Evolutionary conservation across 805 yeast genomes (phyloP).

Genomic region (Hanseniaspora meyeri): DNA sequence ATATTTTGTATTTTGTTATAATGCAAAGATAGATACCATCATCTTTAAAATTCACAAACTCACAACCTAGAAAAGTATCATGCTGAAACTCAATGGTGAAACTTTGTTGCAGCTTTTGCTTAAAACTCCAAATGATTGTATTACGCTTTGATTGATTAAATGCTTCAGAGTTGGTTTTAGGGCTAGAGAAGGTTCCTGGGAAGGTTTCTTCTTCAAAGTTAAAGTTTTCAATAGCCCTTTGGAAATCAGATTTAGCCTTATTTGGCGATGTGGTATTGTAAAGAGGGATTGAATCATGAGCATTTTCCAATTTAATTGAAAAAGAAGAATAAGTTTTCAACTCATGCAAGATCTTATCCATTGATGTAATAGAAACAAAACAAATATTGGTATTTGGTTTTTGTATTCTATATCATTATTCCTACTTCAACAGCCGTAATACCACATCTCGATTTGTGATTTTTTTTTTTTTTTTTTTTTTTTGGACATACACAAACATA

Average conservation of each 20-base stretch:
- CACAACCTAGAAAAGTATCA: neutral
- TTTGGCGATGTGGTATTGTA: neutral
- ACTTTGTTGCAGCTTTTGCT: neutral
- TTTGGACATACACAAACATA: too few relatives aligned
- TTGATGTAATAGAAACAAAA: neutral
- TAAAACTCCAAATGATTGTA: neutral
- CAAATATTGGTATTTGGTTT: too few relatives aligned
- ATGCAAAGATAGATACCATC: neutral
- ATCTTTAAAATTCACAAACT: neutral
- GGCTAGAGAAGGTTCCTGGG: neutral
- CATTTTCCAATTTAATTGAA: neutral
- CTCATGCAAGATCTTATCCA: neutral
- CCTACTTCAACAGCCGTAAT: too few relatives aligned
- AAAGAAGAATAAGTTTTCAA: neutral
- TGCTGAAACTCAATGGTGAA: neutral
- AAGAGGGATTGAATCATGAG: neutral
- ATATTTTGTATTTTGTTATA: neutral
- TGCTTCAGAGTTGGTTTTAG: neutral
- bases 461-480: too few relatives aligned
- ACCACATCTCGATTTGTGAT: too few relatives aligned
- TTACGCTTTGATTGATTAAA: neutral
- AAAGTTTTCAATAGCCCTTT: neutral
- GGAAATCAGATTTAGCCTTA: neutral
- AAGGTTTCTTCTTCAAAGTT: neutral
- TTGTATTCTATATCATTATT: too few relatives aligned